Evolutionary conservation across 208 protist species (phyloP).

Genomic region (Phytomonas sp.): DNA sequence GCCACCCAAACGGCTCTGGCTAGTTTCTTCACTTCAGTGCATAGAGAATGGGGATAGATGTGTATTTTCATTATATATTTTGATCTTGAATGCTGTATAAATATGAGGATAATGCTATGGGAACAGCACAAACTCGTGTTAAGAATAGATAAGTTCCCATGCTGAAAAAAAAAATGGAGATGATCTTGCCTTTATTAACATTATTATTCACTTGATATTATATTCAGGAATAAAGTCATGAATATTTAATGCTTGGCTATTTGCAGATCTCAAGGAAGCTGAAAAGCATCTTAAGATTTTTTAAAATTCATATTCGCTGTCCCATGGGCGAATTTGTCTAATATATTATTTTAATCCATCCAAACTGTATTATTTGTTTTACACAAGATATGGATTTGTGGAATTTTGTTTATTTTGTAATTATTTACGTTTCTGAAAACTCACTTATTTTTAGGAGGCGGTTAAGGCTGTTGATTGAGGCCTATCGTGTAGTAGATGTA

Average conservation of each 20-base stretch:
- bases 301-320: not conserved
- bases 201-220: not conserved
- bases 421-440: not conserved
- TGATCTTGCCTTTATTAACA: not conserved
- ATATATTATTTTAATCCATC: not conserved
- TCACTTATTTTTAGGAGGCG: not conserved
- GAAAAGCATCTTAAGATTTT: not conserved
- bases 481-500: not conserved
- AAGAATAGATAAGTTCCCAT: not conserved
- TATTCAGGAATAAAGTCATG: not conserved
- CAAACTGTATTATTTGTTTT: not conserved
- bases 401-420: not conserved
- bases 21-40: not conserved
- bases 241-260: not conserved
- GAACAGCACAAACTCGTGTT: not conserved
- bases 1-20: not conserved
- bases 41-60: not conserved
- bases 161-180: no score
- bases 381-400: not conserved
- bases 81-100: not conserved
- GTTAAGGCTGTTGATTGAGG: not conserved
- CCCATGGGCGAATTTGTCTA: not conserved
- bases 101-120: no score
- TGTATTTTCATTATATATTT: not conserved
- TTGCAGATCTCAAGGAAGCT: not conserved